Evolutionary conservation across 192 early-diverging fungal species (phyloP), one percentile per base, ranked within the genome.

Genomic region (Backusella australiensis): DNA sequence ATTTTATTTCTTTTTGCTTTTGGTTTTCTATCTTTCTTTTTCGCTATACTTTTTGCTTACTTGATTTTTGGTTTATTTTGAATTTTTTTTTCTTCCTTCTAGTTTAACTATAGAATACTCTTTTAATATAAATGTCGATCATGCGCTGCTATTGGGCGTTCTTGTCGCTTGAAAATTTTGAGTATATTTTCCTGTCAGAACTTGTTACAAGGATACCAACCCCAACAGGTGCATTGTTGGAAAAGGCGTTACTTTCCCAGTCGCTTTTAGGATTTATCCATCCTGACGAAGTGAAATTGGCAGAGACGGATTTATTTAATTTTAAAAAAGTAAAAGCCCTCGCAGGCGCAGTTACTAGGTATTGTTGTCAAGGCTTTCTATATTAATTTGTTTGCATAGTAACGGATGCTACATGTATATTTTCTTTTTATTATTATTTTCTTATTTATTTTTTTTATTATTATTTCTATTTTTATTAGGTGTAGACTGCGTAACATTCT

Each of bases 141-240:
- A 63, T 63, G 56, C 26, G 11, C 56, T 69, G 68, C 12, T 69
- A 41, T 69, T 69, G 68, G 68, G 34, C 68, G n/a, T 36, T 69
- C 21, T 23, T 69, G 35, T 69, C 68, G 38, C 34, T 69, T 38
- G 68, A 69, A 23, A 38, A 4, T 12, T 36, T 69, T 4, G 38
- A 69, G 41, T 69, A 41, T n/a, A 14, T 41, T 12, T 69, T 39
- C 12, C 34, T 69, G 19, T 38, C 68, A 38, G 68, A 69, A 41
- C n/a, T 23, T 69, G 35, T 38, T n/a, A 23, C 68, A 41, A 41
- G 12, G 4, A 69, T 41, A 63, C 26, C 56, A 11, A 69, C n/a
- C 2, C 7, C 38, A 69, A 6, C 36, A n/a, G 36, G 68, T 21
- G 23, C 19, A 23, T 69, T 2, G 0, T 19, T 21, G 1, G 38